phyloP scores from a whole-genome alignment of 768 basidiomycete genomes.

The Termitomyces sp. region DNA sequence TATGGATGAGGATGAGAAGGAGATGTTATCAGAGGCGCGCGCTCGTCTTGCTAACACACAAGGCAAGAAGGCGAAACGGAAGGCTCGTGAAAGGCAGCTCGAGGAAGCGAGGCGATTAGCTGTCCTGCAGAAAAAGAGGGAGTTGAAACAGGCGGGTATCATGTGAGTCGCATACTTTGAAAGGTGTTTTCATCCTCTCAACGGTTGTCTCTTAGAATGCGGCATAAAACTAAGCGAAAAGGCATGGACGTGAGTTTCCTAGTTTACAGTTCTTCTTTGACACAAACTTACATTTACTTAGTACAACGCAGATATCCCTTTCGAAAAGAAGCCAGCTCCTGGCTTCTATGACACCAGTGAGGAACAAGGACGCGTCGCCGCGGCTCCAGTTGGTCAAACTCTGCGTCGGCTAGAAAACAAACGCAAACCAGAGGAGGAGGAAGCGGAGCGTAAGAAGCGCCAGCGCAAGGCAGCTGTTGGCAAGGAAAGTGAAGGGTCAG shows the following conservation, averaged over 20 bases:
- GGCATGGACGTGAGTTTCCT: conserved; percentile 84
- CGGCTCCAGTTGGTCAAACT: conserved; percentile 89
- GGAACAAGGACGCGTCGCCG: conserved; percentile 80
- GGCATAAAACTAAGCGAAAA: conserved; percentile 90
- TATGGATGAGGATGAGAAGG: conserved; percentile 99
- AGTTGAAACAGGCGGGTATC: conserved; percentile 96
- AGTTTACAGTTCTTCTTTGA: not conserved
- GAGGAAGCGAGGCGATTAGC: conserved; percentile 95
- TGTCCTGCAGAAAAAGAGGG: conserved; percentile 95
- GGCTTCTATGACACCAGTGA: conserved; percentile 98
- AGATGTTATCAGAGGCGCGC: conserved; percentile 98
- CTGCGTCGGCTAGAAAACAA: conserved; percentile 94
- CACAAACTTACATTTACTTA: conserved; percentile 24
- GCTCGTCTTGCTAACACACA: conserved; percentile 98
- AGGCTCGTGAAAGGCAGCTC: conserved; percentile 93
- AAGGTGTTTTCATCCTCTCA: conserved; percentile 4
- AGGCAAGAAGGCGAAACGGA: conserved; percentile 99
- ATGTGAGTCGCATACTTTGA: conserved; percentile 49
- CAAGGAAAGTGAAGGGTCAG: conserved; percentile 57
- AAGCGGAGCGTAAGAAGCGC: conserved; percentile 88
- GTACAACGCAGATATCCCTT: conserved; percentile 99
- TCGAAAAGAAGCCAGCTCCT: conserved; percentile 92
- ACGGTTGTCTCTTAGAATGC: conserved; percentile 51
- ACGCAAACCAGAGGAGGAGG: conserved; percentile 89
- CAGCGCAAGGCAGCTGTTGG: conserved; percentile 60